Evolutionary conservation across 179 eudicot species (phyloP), one percentile per base, ranked within the genome.

Genomic region (Sideroxylon spinosum): DNA sequence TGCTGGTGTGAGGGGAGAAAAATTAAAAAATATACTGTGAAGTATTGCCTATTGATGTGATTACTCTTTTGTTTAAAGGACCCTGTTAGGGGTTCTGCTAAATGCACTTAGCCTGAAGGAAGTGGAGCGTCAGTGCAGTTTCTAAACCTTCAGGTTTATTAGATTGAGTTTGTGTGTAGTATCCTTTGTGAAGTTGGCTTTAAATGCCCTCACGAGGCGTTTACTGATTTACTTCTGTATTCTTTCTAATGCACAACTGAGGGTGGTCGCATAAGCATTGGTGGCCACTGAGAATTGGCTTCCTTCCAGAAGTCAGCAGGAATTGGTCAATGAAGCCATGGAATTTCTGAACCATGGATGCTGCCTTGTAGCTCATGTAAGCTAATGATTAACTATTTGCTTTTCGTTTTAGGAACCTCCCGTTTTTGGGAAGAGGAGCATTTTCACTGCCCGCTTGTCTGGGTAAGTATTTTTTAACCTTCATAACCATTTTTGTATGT

Each of bases 391-490:
- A 56, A 44, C 13, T 77, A 68, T 22, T 71, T 57, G 70, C 69
- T 57, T 82, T 52, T 67, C 77, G 11, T 44, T 65, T 53, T 80
- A 91, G 96, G 94, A 89, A 75, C 91, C 94, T 68, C 97, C 97
- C 28, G 91, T 90, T 78, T 84, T 92, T 76, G 92, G 94, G 76
- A 92, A 92, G 85, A 84, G 78, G 81, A 92, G 91, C 83, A 83
- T 90, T 52, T 92, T 92, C 82, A 84, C 88, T 60, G 85, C 81
- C 72, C 92, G 88, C 32, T 76, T 86, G 73, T 86, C 92, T n/a
- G 94, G 97, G 97, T 92, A 87, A 85, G 81, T 59, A 29, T 65
- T 82, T 55, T 66, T 60, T 61, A 37, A 46, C 50, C 74, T 66
- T 44, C 69, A 64, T 69, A 71, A 67, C 56, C 53, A 22, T 53